A percentile compares a stretch with the other conserved stretches of the same genome.
phyloP scores from a whole-genome alignment of 1,284 basidiomycete genomes.

The Agroathelia rolfsii region DNA sequence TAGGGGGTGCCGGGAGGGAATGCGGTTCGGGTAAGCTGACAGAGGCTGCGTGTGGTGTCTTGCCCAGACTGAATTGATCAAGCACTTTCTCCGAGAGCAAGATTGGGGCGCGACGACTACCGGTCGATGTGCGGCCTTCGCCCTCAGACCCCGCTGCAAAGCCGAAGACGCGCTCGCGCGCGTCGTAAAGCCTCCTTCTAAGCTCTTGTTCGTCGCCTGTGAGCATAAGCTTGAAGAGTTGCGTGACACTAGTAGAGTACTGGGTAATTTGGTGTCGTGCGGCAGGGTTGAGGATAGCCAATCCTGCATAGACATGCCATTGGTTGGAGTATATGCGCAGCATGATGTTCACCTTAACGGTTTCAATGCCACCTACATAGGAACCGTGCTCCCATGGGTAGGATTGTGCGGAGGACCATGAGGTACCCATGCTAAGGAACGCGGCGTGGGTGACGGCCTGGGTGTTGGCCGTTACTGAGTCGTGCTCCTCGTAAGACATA shows the following conservation, averaged over 20 bases:
- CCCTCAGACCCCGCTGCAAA: slow-evolving; percentile 22
- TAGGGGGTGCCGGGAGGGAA: slow-evolving; percentile 1
- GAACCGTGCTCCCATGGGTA: slow-evolving; percentile 96
- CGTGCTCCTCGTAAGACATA: slow-evolving; percentile 92
- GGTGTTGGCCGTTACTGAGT: slow-evolving; percentile 93
- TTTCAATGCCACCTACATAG: slow-evolving; percentile 98
- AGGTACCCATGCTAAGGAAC: slow-evolving; percentile 97
- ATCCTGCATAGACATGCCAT: slow-evolving; percentile 98
- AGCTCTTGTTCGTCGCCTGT: slow-evolving; percentile 63
- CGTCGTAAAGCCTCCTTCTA: slow-evolving; percentile 65
- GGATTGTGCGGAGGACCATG: slow-evolving; percentile 70
- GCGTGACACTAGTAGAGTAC: slow-evolving; percentile 78
- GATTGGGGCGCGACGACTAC: slow-evolving; percentile 48
- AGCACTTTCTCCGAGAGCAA: slow-evolving; percentile 82
- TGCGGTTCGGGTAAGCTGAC: slow-evolving; percentile 6
- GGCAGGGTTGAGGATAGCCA: slow-evolving; percentile 94
- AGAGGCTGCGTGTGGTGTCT: slow-evolving; percentile 23
- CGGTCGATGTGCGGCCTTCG: slow-evolving; percentile 12
- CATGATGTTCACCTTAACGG: slow-evolving; percentile 96
- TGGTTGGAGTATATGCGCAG: slow-evolving; percentile 94
- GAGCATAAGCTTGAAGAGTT: slow-evolving; percentile 95
- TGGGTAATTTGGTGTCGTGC: slow-evolving; percentile 86
- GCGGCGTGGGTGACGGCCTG: slow-evolving; percentile 98
- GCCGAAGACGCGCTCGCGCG: slow-evolving; percentile 75
- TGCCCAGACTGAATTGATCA: slow-evolving; percentile 81